Evolutionary conservation across 2,329 filamentous ascomycete genomes (phyloP).

Genomic region (Corinectria fuckeliana): DNA sequence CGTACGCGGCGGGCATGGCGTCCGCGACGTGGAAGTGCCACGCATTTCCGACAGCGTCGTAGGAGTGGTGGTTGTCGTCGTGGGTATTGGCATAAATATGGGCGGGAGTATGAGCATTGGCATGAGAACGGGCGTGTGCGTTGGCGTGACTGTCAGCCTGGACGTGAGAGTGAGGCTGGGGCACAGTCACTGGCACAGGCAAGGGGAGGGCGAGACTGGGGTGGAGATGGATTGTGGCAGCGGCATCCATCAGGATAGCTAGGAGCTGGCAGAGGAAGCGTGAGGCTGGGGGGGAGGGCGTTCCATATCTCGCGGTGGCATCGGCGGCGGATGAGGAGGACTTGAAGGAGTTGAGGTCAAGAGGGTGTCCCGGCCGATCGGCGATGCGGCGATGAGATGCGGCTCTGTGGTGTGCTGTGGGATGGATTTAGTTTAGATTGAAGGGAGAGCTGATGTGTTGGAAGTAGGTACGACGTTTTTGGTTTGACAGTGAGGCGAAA

Average conservation of each 20-base stretch:
- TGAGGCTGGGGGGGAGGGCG: slow-evolving; percentile 22
- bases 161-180: slow-evolving; percentile 15
- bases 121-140: slow-evolving; percentile 15
- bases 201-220: slow-evolving; percentile 9
- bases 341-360: background rate
- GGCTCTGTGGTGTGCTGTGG: slow-evolving; percentile 17
- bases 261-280: slow-evolving; percentile 11
- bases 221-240: slow-evolving; percentile 7
- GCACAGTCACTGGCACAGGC: slow-evolving; percentile 7
- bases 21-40: slow-evolving; percentile 23
- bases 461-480: slow-evolving; percentile 8
- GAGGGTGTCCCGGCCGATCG: background rate
- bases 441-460: slow-evolving; percentile 6
- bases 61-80: slow-evolving; percentile 18
- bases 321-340: slow-evolving; percentile 4
- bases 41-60: slow-evolving; percentile 23
- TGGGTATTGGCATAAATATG: slow-evolving; percentile 9
- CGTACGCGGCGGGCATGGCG: slow-evolving; percentile 34
- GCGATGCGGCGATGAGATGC: slow-evolving; percentile 9
- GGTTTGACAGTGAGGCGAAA: slow-evolving; percentile 11
- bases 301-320: slow-evolving; percentile 25
- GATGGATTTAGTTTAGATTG: slow-evolving; percentile 11
- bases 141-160: slow-evolving; percentile 15
- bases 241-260: slow-evolving; percentile 28
- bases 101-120: slow-evolving; percentile 10